phyloP scores from a whole-genome alignment of 345 rosid species.

The Odontarrhena argentea region DNA sequence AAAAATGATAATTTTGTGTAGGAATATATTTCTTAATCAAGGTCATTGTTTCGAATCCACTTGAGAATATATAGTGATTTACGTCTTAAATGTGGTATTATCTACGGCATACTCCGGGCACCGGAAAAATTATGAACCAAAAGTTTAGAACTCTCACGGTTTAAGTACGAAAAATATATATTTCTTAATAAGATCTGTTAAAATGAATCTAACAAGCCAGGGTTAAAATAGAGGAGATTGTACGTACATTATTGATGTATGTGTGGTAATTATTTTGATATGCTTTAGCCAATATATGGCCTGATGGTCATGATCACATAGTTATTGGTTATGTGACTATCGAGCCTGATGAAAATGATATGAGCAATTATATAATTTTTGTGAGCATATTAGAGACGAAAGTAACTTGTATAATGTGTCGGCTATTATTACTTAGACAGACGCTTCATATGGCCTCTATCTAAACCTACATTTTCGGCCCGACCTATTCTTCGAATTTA shows the following conservation, averaged over 20 bases:
- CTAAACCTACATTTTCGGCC: constrained; percentile 30
- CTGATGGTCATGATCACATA: constrained; percentile 22
- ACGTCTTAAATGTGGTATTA: too few relatives aligned
- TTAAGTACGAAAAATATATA: too few relatives aligned
- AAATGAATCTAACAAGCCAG: background rate
- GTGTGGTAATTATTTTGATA: background rate
- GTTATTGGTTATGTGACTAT: constrained; percentile 10
- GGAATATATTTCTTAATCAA: background rate
- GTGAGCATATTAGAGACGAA: constrained; percentile 14
- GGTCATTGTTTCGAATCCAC: too few relatives aligned
- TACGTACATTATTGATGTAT: background rate
- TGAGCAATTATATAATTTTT: constrained; percentile 25
- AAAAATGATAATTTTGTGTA: background rate
- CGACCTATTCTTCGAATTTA: constrained; percentile 13
- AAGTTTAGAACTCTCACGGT: too few relatives aligned
- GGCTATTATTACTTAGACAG: constrained; percentile 27
- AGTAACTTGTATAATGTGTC: constrained; percentile 28
- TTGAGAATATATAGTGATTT: too few relatives aligned
- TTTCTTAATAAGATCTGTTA: background rate
- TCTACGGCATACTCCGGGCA: too few relatives aligned
- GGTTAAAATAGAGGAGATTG: background rate
- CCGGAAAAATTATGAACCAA: too few relatives aligned
- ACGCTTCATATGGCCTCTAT: constrained; percentile 5
- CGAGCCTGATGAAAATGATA: constrained; percentile 24
- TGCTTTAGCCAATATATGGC: constrained; percentile 9